phyloP scores from a whole-genome alignment of 2,329 filamentous ascomycete genomes.

The Scytalidium sp. region DNA sequence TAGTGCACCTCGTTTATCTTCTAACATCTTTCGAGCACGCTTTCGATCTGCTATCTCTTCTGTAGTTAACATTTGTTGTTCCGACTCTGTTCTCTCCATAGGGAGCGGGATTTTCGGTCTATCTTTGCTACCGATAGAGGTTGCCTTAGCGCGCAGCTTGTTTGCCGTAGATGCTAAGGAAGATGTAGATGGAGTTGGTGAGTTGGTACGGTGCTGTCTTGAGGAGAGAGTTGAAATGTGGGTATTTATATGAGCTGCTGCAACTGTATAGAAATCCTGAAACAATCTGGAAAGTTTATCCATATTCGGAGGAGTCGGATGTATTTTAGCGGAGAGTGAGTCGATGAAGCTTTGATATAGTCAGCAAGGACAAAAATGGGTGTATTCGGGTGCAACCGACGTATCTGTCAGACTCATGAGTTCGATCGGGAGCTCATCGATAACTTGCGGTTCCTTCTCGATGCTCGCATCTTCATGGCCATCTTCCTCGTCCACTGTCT shows the following conservation, averaged over 20 bases:
- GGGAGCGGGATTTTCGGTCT: constrained; percentile 36
- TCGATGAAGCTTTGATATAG: constrained; percentile 72
- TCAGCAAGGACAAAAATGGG: constrained; percentile 14
- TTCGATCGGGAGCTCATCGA: constrained; percentile 92
- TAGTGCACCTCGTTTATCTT: constrained; percentile 70
- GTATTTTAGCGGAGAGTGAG: constrained; percentile 81
- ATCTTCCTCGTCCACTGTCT: constrained; percentile 29
- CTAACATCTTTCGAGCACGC: constrained; percentile 72
- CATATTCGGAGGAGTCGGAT: constrained; percentile 78
- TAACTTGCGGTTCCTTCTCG: constrained; percentile 42
- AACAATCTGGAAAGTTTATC: constrained; percentile 83
- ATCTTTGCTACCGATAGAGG: constrained; percentile 51
- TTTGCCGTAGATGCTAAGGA: constrained; percentile 55
- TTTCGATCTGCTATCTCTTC: constrained; percentile 80
- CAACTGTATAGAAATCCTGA: constrained; percentile 87
- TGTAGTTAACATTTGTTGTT: constrained; percentile 87
- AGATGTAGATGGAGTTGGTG: constrained; percentile 51
- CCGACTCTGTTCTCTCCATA: constrained; percentile 33
- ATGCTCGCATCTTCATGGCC: constrained; percentile 7
- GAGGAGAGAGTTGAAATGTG: constrained; percentile 80
- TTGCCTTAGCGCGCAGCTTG: constrained; percentile 53
- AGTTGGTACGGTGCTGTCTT: constrained; percentile 66
- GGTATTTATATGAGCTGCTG: constrained; percentile 78
- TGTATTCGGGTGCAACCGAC: constrained; percentile 39
- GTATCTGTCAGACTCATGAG: constrained; percentile 86